Percentiles rank a stretch among this genome's conserved stretches.
These are phyloP conservation scores for Puccinia triticina DNA, from an alignment of 1,284 basidiomycete genomes.

Conservation along the genomic window DNA sequence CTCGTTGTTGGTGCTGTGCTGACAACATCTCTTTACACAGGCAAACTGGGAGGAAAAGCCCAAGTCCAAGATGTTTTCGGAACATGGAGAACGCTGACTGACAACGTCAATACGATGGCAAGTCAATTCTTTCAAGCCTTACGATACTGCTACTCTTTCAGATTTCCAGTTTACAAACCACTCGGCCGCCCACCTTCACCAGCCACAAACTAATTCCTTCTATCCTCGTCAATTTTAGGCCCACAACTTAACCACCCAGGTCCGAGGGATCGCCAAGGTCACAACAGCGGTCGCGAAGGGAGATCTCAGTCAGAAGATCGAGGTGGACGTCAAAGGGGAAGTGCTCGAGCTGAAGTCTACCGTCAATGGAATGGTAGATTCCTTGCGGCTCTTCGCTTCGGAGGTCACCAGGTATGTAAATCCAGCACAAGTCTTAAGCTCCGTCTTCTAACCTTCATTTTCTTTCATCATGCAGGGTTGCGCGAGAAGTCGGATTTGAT, in stretches of 20 bases:
- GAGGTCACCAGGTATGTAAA: slow-evolving; percentile 57
- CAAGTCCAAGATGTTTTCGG: slow-evolving; percentile 62
- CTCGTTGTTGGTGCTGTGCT: slow-evolving; percentile 52
- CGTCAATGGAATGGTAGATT: slow-evolving; percentile 62
- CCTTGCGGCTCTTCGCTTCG: slow-evolving; percentile 60
- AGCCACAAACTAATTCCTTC: neutral
- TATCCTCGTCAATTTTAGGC: slow-evolving; percentile 53
- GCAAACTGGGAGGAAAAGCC: slow-evolving; percentile 63
- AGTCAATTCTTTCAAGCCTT: no score
- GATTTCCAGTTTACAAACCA: no score
- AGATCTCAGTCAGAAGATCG: slow-evolving; percentile 61
- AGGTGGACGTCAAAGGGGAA: slow-evolving; percentile 61
- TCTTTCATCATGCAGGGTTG: slow-evolving; percentile 70
- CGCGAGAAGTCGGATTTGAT: slow-evolving; percentile 61
- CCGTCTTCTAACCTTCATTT: neutral
- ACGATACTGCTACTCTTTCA: no score
- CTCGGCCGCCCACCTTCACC: no score
- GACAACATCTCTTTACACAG: slow-evolving; percentile 60
- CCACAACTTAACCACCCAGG: slow-evolving; percentile 51
- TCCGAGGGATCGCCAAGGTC: slow-evolving; percentile 61
- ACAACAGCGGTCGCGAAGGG: slow-evolving; percentile 61
- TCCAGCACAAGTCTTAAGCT: neutral
- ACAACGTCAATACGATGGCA: slow-evolving; percentile 63
- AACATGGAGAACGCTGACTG: slow-evolving; percentile 63
- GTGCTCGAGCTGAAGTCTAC: slow-evolving; percentile 61